phyloP scores from a whole-genome alignment of 2,329 filamentous ascomycete genomes.

The Diaporthe citriasiana region DNA sequence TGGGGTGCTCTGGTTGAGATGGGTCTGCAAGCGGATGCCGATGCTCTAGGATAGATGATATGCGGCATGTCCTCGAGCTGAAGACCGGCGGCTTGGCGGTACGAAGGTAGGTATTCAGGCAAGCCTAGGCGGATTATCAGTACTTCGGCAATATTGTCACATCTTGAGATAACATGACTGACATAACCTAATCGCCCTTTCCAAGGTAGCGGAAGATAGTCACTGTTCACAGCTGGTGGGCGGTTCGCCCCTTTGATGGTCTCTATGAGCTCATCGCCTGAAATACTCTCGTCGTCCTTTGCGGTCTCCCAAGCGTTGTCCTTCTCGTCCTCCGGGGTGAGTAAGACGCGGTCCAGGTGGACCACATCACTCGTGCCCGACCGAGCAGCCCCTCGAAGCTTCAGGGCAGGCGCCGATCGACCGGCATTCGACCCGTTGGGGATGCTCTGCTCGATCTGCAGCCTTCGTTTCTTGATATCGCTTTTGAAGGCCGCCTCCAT shows the following conservation, averaged over 20 bases:
- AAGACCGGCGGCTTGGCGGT: slow-evolving; percentile 87
- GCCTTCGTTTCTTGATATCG: slow-evolving; percentile 61
- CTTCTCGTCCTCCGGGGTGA: slow-evolving; percentile 46
- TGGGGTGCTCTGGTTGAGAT: slow-evolving; percentile 81
- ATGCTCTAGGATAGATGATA: slow-evolving; percentile 91
- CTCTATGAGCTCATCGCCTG: slow-evolving; percentile 40
- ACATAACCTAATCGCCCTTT: slow-evolving; percentile 91
- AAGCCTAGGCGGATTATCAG: slow-evolving; percentile 68
- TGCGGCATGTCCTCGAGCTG: slow-evolving; percentile 90
- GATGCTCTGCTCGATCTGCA: slow-evolving; percentile 60
- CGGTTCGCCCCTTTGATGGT: slow-evolving; percentile 63
- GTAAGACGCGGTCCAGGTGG: slow-evolving; percentile 43
- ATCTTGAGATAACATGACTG: slow-evolving; percentile 51
- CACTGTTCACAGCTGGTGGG: slow-evolving; percentile 85
- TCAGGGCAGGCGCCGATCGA: background rate
- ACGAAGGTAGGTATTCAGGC: slow-evolving; percentile 92
- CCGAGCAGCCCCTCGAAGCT: background rate
- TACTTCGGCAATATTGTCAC: background rate
- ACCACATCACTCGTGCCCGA: slow-evolving; percentile 26
- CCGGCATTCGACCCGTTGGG: slow-evolving; percentile 41
- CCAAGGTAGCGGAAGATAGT: slow-evolving; percentile 89
- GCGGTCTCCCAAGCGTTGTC: slow-evolving; percentile 31
- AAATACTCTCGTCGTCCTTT: slow-evolving; percentile 43
- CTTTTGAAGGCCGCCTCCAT: slow-evolving; percentile 64
- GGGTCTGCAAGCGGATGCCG: slow-evolving; percentile 85